Base-by-base conservation (phyloP, 306 rosid genomes). In the Prunus salicina region DNA sequence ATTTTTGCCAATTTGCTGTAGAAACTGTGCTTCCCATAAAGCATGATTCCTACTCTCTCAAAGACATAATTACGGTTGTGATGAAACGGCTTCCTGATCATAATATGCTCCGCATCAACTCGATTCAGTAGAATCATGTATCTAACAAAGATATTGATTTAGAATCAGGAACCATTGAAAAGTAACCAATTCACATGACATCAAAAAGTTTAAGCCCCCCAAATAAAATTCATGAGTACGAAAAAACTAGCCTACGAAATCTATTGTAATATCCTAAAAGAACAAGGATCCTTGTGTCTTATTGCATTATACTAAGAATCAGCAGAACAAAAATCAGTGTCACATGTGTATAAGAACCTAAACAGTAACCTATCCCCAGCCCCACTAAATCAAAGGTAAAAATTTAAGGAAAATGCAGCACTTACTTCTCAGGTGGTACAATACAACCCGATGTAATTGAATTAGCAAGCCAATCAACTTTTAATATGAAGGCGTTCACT, bases 11-110 rank as follows among this genome's bases (percentile, higher is more conserved):
- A 85, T 82, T 90, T 93, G 82, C 84, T 83, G 86, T 88, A 90
- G 87, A 93, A 93, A 79, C 86, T 85, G 69, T 28, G 88, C 82
- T 86, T 91, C 52, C 98, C 98, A 66, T 93, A 88, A 70, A 91
- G 97, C 96, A 93, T 84, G 85, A 93, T 70, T 74, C 98, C 90
- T 50, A 88, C 88, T 56, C 80, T 78, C 55, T 88, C 93, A 79
- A 93, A 91, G 53, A 90, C 79, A 82, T 64, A 82, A 43, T 70
- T 82, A 74, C 4, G 75, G 76, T 63, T 43, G 34, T 64, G 73
- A 66, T 28, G 73, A 80, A 77, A 70, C 69, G 76, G 72, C 80
- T 24, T 84, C 73, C 87, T 81, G n/a, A 74, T 78, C 70, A 78
- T 67, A n/a, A 78, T 77, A 79, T 76, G 47, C 56, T 74, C 78